These are phyloP conservation scores for Camellia granthamiana DNA, from an alignment of 148 eudicot genomes.

Conservation along the genomic window DNA sequence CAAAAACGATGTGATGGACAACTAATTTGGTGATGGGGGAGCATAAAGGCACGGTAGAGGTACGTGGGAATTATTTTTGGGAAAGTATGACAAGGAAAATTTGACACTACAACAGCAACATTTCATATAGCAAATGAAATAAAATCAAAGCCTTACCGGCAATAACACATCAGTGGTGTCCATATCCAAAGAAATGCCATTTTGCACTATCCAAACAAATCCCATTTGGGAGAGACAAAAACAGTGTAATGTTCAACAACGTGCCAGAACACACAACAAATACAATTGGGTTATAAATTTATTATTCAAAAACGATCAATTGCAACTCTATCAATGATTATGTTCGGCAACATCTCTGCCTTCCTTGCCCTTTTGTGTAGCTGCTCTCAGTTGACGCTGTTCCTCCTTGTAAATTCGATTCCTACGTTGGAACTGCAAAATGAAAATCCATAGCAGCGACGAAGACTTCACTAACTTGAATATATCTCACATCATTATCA, in stretches of 20 bases:
- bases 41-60: no score
- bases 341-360: conserved; percentile 35
- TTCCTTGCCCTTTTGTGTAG: conserved; percentile 68
- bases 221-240: not conserved
- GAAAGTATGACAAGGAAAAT: no score
- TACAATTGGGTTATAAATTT: not conserved
- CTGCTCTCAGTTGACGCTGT: conserved; percentile 88
- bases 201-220: not conserved
- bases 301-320: not conserved
- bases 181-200: not conserved
- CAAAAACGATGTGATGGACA: no score
- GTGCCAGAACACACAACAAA: not conserved
- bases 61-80: no score
- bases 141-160: no score
- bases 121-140: no score
- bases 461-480: not conserved
- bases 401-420: conserved; percentile 93
- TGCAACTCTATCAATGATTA: conserved; percentile 13
- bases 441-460: not conserved
- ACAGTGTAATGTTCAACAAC: not conserved
- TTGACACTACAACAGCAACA: no score
- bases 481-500: not conserved
- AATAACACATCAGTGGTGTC: no score
- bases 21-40: no score
- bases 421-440: conserved; percentile 74